Conservation (phyloP, 495 filamentous ascomycete genomes). For the Delitschia confertaspora region DNA sequence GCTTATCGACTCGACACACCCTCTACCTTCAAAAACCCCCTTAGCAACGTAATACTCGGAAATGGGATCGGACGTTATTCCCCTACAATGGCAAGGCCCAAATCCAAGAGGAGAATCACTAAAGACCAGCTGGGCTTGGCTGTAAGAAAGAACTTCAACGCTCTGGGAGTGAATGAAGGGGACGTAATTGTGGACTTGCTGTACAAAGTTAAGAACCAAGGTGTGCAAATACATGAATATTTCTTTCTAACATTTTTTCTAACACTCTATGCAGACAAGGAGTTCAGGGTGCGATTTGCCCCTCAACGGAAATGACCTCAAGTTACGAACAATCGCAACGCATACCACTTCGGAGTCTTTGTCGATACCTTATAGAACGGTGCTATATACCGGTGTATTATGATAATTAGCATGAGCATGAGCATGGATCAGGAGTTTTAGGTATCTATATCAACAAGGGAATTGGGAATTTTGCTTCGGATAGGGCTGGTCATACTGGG, state of each 20-base stretch:
- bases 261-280: conserved; percentile 26
- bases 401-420: conserved; percentile 25
- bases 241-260: too few species aligned
- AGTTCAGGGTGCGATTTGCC: conserved; percentile 27
- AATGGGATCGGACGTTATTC: conserved; percentile 62
- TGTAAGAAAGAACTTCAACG: conserved; percentile 86
- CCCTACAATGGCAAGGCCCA: conserved; percentile 60
- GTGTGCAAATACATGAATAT: too few species aligned
- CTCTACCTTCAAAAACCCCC: conserved; percentile 61
- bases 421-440: conserved; percentile 21
- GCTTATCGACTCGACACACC: conserved; percentile 61
- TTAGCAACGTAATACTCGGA: conserved; percentile 63
- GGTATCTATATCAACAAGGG: too few species aligned
- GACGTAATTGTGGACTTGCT: conserved; percentile 82
- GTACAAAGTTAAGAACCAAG: conserved; percentile 64
- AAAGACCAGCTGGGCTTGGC: conserved; percentile 73
- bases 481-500: conserved; percentile 1
- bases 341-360: conserved; percentile 19
- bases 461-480: neutral
- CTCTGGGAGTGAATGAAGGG: conserved; percentile 70
- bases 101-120: conserved; percentile 54
- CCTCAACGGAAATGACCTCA: conserved; percentile 29
- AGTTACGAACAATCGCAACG: conserved; percentile 4
- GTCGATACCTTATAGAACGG: conserved; percentile 12
- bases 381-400: too few species aligned